Percentiles rank a stretch among this genome's conserved stretches.
phyloP scores from a whole-genome alignment of 768 basidiomycete genomes.

The Leccinum uliginosum region DNA sequence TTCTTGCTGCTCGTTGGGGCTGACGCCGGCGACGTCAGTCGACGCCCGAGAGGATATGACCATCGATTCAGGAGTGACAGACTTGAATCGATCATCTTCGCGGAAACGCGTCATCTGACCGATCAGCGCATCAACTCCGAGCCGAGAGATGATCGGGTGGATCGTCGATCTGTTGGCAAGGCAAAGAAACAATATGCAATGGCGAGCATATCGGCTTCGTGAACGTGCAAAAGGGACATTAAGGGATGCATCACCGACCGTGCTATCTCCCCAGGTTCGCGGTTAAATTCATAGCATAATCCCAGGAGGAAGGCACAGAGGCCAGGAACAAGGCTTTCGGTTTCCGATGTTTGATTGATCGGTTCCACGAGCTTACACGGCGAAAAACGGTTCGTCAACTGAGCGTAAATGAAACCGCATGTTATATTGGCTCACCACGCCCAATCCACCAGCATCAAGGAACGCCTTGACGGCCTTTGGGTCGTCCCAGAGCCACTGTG shows the following conservation, averaged over 20 bases:
- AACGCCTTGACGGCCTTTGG: constrained; percentile 84
- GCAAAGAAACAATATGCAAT: not conserved
- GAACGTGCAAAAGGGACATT: not conserved
- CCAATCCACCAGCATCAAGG: constrained; percentile 83
- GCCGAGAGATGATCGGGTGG: constrained; percentile 82
- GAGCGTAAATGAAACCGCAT: not conserved
- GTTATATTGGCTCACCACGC: constrained; percentile 60
- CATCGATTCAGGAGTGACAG: constrained; percentile 79
- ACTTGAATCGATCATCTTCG: constrained; percentile 91
- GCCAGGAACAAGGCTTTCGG: constrained; percentile 83
- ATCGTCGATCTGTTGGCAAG: constrained; percentile 62
- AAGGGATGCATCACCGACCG: constrained; percentile 46
- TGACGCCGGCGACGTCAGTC: not conserved
- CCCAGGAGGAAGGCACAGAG: constrained; percentile 90
- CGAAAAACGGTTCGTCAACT: not conserved
- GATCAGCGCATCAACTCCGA: constrained; percentile 85
- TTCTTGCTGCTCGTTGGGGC: constrained; percentile 48
- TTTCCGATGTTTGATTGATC: constrained; percentile 84
- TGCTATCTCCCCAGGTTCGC: constrained; percentile 94
- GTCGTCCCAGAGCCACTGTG: constrained; percentile 98
- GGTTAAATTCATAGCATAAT: constrained; percentile 93
- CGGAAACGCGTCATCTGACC: constrained; percentile 83
- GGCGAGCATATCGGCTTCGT: not conserved
- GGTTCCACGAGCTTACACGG: constrained; percentile 80
- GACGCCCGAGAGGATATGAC: constrained; percentile 53